These are phyloP conservation scores for Phytophthora pinifolia DNA, from an alignment of 352 stramenopile species.

Conservation along the genomic window DNA sequence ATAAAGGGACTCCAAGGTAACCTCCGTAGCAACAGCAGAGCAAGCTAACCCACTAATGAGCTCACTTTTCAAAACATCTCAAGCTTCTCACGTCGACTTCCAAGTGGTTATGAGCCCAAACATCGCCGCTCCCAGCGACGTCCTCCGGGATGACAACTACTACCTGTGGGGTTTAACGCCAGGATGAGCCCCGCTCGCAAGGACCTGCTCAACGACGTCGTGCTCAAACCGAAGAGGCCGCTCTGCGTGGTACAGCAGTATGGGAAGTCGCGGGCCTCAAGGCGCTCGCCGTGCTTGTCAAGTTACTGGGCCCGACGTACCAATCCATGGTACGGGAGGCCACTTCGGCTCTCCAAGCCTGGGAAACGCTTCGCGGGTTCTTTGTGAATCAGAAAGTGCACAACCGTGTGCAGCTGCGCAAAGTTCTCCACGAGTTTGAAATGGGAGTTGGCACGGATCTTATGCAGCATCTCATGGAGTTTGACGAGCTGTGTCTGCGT, in stretches of 20 bases:
- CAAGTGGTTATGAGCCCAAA: conserved; percentile 3
- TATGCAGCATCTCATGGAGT: conserved; percentile 16
- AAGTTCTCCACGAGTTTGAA: conserved; percentile 1
- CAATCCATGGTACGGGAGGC: conserved; percentile 6
- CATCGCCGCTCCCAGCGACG: neutral
- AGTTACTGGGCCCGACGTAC: conserved; percentile 1
- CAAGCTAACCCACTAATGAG: neutral
- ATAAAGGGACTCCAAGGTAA: neutral
- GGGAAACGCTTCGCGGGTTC: conserved; percentile 13
- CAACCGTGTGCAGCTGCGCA: conserved; percentile 17
- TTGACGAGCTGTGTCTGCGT: conserved; percentile 19
- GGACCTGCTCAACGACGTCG: too few species aligned
- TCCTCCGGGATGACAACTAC: conserved; percentile 8
- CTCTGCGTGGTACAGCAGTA: too few species aligned
- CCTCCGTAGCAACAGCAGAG: neutral
- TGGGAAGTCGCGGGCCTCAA: too few species aligned
- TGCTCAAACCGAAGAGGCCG: too few species aligned
- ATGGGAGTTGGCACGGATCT: neutral
- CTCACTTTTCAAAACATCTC: neutral
- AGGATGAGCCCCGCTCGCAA: too few species aligned
- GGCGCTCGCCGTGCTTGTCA: too few species aligned
- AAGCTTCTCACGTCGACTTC: neutral
- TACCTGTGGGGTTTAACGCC: neutral
- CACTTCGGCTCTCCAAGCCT: conserved; percentile 2
- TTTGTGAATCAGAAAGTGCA: conserved; percentile 16